A percentile compares a stretch with the other conserved stretches of the same genome.
Conservation (phyloP, 164 flowering plant species). For the Annona squamosa region DNA sequence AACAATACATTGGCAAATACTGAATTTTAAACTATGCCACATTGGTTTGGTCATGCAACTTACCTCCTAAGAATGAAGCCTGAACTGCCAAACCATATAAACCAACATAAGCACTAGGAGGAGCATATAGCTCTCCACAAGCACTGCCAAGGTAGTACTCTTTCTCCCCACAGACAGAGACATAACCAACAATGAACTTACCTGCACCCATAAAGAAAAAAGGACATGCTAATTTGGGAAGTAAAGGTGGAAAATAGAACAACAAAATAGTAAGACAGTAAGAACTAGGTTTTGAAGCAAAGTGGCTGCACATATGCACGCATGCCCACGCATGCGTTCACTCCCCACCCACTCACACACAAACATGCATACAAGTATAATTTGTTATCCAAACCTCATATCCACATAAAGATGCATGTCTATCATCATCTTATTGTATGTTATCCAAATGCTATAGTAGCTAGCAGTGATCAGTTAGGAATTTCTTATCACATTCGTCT, state of each 20-base stretch:
- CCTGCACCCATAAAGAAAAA: conserved; percentile 30
- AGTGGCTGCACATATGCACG: no score
- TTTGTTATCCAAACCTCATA: no score
- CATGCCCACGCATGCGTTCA: no score
- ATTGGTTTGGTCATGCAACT: conserved; percentile 10
- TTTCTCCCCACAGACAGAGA: conserved; percentile 70
- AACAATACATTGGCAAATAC: not conserved
- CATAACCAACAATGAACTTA: conserved; percentile 65
- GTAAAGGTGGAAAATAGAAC: not conserved
- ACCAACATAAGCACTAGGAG: conserved; percentile 85
- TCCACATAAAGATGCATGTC: no score
- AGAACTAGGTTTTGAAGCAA: no score
- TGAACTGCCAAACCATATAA: conserved; percentile 80
- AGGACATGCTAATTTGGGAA: not conserved
- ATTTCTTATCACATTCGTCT: no score
- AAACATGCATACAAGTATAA: no score
- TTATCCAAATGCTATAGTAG: no score
- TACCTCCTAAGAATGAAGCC: conserved; percentile 89
- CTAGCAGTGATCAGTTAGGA: no score
- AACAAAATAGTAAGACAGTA: no score
- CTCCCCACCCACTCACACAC: no score
- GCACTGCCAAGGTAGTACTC: conserved; percentile 91
- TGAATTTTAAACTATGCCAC: not conserved
- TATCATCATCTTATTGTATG: no score
- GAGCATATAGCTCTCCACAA: conserved; percentile 81